Base-by-base conservation (phyloP, 2,329 filamentous ascomycete species). In the Cladorrhinum sp. region DNA sequence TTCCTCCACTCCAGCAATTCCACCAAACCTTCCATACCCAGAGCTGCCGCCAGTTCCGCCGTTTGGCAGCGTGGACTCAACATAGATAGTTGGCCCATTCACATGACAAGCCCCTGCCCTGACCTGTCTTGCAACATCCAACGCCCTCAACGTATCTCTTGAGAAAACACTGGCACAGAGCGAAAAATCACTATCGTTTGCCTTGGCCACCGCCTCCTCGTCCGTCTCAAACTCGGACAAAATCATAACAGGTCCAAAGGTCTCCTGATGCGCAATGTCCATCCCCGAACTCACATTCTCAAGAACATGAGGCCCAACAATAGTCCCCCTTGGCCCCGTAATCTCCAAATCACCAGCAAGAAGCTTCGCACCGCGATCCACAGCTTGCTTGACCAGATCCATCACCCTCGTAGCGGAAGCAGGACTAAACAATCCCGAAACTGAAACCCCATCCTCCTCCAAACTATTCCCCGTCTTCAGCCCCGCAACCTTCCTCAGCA, bases 141-240 rank as follows among this genome's bases (percentile, higher is more conserved):
- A 64, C 0, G 80, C 83, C 4, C 75, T 75, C 66, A 79, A 76
- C 57, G 90, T 73, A 68, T 87, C 82, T 68, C 81, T 77, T 0
- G 87, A 89, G 70, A 88, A 90, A 5, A 91, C 80, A 0, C 86
- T 81, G 2, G 82, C 82, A 3, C 80, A 79, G 7, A 91, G 81
- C 3, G 88, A 88, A 69, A 88, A 90, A 42, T 88, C 85, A 2
- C 86, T 89, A 66, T 89, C 85, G 67, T 91, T 90, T 18, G 87
- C 86, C 24, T 89, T 74, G 46, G 79, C 77, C 26, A 90, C 72
- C 0, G 86, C 87, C 62, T 89, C 83, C n/a, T 88, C 86, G 16
- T 86, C 83, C 5, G 74, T 74, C 3, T 83, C 79, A 36, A 89
- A 80, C 21, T 83, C 79, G 12, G 86, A 79, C 50, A 90, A 67